phyloP scores from a whole-genome alignment of 257 asterid genomes.

The Avicennia marina region DNA sequence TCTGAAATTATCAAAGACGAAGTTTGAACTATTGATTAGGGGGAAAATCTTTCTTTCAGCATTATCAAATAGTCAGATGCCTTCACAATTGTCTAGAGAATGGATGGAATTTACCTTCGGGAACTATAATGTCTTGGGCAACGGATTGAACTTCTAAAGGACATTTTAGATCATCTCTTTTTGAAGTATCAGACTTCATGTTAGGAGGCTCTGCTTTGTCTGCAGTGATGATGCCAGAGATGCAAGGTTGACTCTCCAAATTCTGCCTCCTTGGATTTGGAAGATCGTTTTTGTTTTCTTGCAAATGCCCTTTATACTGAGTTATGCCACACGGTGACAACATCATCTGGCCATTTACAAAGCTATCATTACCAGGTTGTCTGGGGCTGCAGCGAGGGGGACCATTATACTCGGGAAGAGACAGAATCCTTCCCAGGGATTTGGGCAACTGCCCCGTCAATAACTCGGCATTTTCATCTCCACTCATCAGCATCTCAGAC shows the following conservation, averaged over 20 bases:
- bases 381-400: conserved; percentile 67
- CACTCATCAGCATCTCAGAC: conserved; percentile 62
- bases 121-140: conserved; percentile 14
- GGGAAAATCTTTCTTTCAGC: conserved; percentile 12
- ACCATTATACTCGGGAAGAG: conserved; percentile 55
- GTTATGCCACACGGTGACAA: conserved; percentile 36
- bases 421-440: conserved; percentile 77
- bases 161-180: conserved; percentile 23
- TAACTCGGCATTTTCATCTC: conserved; percentile 37
- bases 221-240: conserved; percentile 20
- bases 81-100: conserved; percentile 4
- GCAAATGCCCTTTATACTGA: conserved; percentile 28
- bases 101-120: conserved; percentile 38
- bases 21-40: conserved; percentile 9
- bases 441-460: conserved; percentile 39
- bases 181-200: conserved; percentile 15
- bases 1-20: conserved; percentile 25
- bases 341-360: conserved; percentile 37
- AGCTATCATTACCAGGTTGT: conserved; percentile 37
- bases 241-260: conserved; percentile 27
- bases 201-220: conserved; percentile 31
- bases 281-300: conserved; percentile 27
- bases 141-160: conserved; percentile 27
- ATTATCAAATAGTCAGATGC: conserved; percentile 9
- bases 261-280: conserved; percentile 33